These are phyloP conservation scores for Monosporozyma servazzii DNA, from an alignment of 805 yeast species.

Conservation along the genomic window DNA sequence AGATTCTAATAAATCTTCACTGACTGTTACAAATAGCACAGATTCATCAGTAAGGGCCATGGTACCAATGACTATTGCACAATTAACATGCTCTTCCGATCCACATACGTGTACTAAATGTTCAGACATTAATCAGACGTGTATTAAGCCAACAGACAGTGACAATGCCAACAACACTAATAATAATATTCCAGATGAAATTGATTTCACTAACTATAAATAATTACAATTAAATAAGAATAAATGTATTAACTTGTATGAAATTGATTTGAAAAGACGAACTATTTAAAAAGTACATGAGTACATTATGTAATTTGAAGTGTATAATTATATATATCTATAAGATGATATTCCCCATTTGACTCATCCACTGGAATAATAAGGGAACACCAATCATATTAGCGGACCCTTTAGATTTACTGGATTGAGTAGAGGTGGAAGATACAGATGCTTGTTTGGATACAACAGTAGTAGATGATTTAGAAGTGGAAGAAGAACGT, in stretches of 20 bases:
- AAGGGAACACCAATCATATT: constrained; percentile 15
- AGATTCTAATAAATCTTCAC: constrained; percentile 7
- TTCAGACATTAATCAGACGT: constrained; percentile 26
- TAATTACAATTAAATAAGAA: neutral
- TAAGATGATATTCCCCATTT: constrained; percentile 11
- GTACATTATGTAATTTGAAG: no score
- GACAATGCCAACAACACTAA: neutral
- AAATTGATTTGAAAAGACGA: no score
- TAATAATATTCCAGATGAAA: neutral
- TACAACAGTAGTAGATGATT: constrained; percentile 15
- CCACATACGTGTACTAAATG: constrained; percentile 47
- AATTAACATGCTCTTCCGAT: constrained; percentile 34
- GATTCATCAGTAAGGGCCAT: neutral
- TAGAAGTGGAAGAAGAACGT: constrained; percentile 10
- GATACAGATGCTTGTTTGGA: constrained; percentile 3
- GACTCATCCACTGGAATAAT: constrained; percentile 13
- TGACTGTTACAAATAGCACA: constrained; percentile 7
- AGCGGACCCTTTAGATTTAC: constrained; percentile 17
- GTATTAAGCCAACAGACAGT: constrained; percentile 8
- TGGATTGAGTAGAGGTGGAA: constrained; percentile 9
- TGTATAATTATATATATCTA: neutral
- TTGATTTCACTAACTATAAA: constrained; percentile 7
- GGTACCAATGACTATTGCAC: neutral
- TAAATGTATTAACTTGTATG: neutral
- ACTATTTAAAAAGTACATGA: neutral